Base-by-base conservation (phyloP, 352 stramenopile species). In the Phytophthora rubi region DNA sequence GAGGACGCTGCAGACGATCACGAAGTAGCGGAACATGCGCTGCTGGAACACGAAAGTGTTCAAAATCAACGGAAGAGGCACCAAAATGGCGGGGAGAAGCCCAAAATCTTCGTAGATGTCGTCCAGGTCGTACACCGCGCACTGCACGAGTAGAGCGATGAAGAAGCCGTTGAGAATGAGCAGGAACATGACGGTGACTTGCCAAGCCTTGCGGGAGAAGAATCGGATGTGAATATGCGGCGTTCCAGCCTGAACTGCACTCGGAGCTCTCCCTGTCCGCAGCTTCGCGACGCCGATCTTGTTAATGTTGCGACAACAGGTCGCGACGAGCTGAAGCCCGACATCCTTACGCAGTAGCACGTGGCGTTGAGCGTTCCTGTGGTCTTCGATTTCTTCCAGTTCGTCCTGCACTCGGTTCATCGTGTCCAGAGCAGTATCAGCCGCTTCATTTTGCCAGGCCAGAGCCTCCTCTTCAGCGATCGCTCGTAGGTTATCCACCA, bases 81-180 rank as follows among this genome's bases (percentile, higher is more conserved):
- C 33, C 16, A 78, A 63, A 7, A 84, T 26, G 2, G 66, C 52
- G 42, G 80, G 35, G 4, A 81, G 18, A 2, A 78, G n/a, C 3
- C 72, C 54, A 12, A 87, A 70, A 18, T 87, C 69, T 4, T 28
- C 62, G 30, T 75, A 75, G 16, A 75, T 71, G 2, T 68, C 44
- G 18, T 71, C 62, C 33, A 71, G 42, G 15, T 75, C 68, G 68
- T 90, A 89, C 30, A 89, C 61, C 1, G 89, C 66, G 48, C 82
- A 90, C 56, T 90, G 82, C 4, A 80, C 69, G n/a, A 90, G 68
- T 4, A 90, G 71, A 9, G 80, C 82, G 35, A 79, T 53, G 76
- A 86, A 90, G 59, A 92, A 80, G 0, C 75, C 84, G 54, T 92
- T 92, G 26, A 92, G 68, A 66, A 92, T 86, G 16, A 92, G 56